phyloP scores from a whole-genome alignment of 2,329 filamentous ascomycete genomes.

The Colletotrichum godetiae region DNA sequence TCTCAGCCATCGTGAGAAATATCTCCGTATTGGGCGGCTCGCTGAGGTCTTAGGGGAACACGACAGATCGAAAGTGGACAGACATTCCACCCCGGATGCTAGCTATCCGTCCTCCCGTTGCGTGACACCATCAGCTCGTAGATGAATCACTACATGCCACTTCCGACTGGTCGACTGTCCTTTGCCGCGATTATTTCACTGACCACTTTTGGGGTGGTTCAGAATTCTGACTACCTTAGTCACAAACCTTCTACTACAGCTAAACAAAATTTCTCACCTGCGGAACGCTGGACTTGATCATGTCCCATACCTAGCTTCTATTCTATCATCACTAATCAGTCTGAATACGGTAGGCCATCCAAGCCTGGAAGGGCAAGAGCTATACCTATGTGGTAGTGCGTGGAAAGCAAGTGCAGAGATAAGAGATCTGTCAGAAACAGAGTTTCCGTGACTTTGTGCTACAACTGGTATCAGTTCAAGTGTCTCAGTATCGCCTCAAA shows the following conservation, averaged over 20 bases:
- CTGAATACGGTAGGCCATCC: too few species aligned
- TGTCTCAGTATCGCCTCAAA: neutral
- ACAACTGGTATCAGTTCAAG: neutral
- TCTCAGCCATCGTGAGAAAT: neutral
- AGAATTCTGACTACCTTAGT: neutral
- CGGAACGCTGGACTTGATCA: too few species aligned
- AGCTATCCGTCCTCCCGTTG: neutral
- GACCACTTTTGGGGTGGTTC: neutral
- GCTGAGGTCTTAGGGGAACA: neutral
- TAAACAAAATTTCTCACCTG: too few species aligned
- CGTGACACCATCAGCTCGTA: neutral
- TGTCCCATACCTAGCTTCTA: too few species aligned
- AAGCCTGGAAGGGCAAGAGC: too few species aligned
- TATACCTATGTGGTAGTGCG: too few species aligned
- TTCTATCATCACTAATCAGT: too few species aligned
- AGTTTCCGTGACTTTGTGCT: neutral
- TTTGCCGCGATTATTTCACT: neutral
- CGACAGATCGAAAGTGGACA: neutral
- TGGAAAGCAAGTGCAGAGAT: neutral
- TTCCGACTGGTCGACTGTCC: neutral
- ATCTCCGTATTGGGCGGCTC: neutral
- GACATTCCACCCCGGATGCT: neutral
- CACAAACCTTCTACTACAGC: too few species aligned
- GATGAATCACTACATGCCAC: neutral
- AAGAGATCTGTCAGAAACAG: neutral